Evolutionary conservation across 176 grass and related monocot species (phyloP).

Genomic region (Oryza brachyantha): DNA sequence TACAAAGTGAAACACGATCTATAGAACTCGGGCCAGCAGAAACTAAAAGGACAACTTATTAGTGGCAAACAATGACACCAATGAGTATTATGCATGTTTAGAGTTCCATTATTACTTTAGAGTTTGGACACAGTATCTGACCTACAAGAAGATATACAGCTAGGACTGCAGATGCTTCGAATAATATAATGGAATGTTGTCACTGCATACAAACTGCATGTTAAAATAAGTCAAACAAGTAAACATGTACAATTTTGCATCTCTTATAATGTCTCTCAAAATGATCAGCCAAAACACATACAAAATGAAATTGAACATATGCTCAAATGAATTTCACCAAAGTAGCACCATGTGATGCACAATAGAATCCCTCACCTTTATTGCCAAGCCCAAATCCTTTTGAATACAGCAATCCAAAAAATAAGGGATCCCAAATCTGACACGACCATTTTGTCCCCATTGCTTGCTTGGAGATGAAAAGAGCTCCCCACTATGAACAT

Average conservation of each 20-base stretch:
- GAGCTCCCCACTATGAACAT: constrained; percentile 37
- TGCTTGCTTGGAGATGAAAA: constrained; percentile 39
- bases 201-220: neutral
- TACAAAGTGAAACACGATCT: neutral
- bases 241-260: constrained; percentile 13
- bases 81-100: neutral
- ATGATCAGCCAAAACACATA: neutral
- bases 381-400: constrained; percentile 46
- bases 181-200: neutral
- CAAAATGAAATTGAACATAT: constrained; percentile 6
- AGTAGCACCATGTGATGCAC: constrained; percentile 1
- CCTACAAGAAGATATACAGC: neutral
- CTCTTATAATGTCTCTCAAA: neutral
- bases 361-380: constrained; percentile 69
- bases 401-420: constrained; percentile 60
- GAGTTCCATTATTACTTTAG: neutral
- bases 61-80: neutral
- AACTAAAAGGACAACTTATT: neutral
- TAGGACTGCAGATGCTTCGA: neutral
- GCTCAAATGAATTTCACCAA: constrained; percentile 10
- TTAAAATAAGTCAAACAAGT: constrained; percentile 10
- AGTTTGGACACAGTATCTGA: neutral
- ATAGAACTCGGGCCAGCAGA: neutral
- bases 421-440: constrained; percentile 35
- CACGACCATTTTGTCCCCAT: constrained; percentile 17